Conservation (phyloP, 108 stramenopile species). For the Nitzschia putrida region DNA sequence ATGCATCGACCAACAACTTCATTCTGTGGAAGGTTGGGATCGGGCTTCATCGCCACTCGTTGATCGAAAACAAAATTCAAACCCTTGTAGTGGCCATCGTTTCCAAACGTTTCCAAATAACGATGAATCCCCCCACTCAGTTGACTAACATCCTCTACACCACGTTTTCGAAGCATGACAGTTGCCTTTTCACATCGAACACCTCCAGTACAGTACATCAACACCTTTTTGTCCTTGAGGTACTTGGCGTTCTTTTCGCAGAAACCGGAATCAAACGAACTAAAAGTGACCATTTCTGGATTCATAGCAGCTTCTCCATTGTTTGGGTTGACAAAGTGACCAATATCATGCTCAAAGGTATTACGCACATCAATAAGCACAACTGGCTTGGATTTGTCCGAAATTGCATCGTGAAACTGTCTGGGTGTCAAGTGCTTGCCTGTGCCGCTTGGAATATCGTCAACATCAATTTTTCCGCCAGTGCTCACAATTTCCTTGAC, state of each 20-base stretch:
- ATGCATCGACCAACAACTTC: slow-evolving; percentile 55
- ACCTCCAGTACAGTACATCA: slow-evolving; percentile 96
- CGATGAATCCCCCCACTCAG: slow-evolving; percentile 92
- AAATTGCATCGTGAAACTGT: slow-evolving; percentile 67
- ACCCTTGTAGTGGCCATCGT: slow-evolving; percentile 82
- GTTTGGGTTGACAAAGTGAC: slow-evolving; percentile 63
- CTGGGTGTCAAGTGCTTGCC: slow-evolving; percentile 69
- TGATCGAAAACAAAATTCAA: slow-evolving; percentile 94
- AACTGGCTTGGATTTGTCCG: slow-evolving; percentile 35
- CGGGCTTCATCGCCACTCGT: slow-evolving; percentile 66
- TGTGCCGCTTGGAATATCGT: slow-evolving; percentile 45
- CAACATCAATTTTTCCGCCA: slow-evolving; percentile 52
- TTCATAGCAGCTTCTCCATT: slow-evolving; percentile 52
- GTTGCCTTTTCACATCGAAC: slow-evolving; percentile 78
- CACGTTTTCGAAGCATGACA: slow-evolving; percentile 66
- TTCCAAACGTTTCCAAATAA: slow-evolving; percentile 87
- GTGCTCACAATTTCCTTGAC: slow-evolving; percentile 85
- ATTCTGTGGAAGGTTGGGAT: slow-evolving; percentile 17
- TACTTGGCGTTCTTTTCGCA: slow-evolving; percentile 55
- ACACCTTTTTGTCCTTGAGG: slow-evolving; percentile 77
- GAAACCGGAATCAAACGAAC: slow-evolving; percentile 69
- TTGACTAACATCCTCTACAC: slow-evolving; percentile 77
- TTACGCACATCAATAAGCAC: slow-evolving; percentile 85
- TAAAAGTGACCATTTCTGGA: slow-evolving; percentile 77
- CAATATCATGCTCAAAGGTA: slow-evolving; percentile 83